Evolutionary conservation across 2,329 filamentous ascomycete genomes (phyloP), one percentile per base, ranked within the genome.

Genomic region (Trichoderma harzianum): DNA sequence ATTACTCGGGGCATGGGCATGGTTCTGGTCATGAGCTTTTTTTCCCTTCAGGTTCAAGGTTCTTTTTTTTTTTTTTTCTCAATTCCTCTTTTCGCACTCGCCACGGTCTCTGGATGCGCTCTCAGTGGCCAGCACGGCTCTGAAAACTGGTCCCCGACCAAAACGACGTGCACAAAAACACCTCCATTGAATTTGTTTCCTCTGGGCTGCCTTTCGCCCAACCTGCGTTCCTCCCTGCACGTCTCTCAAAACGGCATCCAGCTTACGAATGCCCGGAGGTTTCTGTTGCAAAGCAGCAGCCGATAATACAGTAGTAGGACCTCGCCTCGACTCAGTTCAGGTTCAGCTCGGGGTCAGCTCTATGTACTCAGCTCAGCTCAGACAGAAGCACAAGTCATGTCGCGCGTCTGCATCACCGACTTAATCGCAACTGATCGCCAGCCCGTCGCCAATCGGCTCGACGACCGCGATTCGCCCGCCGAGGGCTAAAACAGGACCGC

Each of bases 401-500:
- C 62, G 62, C 62, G 39, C 62, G 62, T 65, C 47, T 61, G 39
- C 55, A 70, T 58, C 68, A 32, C 18, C 60, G 30, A 32, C 61
- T 62, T 60, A 16, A 70, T 70, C 68, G 68, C 61, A 39, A 32
- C 47, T 70, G 68, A 70, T 70, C 68, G 68, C 62, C 69, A 66
- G 28, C 34, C 61, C 53, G 21, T 71, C 69, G 69, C 69, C 69
- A 71, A 71, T 71, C 69, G 69, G 69, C 61, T 66, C 61, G 34
- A 64, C 62, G 69, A 64, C 69, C 61, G 69, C 55, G 66, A 69
- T 47, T 30, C 28, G 66, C 60, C 69, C 69, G 30, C 32, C 26
- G 51, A 70, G 60, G 58, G 51, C 68, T 63, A 70, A 63, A 47
- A 47, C 53, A 57, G 51, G 51, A 67, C 53, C 53, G 65, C 65